Base-by-base conservation (phyloP, 306 rosid species). In the Acacia acuminata region DNA sequence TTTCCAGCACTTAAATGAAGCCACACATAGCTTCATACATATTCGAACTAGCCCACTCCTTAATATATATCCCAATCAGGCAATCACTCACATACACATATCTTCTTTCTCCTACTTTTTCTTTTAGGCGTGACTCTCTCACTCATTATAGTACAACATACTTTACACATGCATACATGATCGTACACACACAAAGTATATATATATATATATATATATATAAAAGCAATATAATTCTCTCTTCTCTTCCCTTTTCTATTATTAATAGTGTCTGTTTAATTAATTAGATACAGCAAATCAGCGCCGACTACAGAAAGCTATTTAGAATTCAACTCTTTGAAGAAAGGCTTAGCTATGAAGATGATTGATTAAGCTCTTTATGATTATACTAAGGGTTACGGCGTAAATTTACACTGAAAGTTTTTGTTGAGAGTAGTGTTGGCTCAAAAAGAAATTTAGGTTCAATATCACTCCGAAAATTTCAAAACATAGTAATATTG, bases 51-150 rank as follows among this genome's bases (percentile, higher is more conserved):
- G 69, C 84, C 76, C 11, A 75, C 34, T 81, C 45, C 14, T 73
- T 47, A 1, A 51, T 51, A 6, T 77, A 82, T 74, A 79, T 75
- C 45, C 75, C 55, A 77, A 82, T 82, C 69, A 30, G 2, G 30
- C 30, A 27, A 27, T 27, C 30, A 82, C 17, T 15, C 13, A 10
- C 47, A 5, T 7, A 6, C 8, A 50, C 7, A 50, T 16, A 16
- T 82, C 79, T 61, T 82, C 84, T 85, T 60, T 48, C 66, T 80
- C 61, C 73, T 75, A 80, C 85, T 7, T 84, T 86, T 84, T 73
- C 70, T 76, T 82, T 77, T 47, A 82, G 92, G 97, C 97, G 92
- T 93, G 97, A 83, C 63, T 60, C 36, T 67, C 43, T 53, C 36
- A 75, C 73, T 77, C 81, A 71, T 45, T 72, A 81, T 6, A 43